Conservation (phyloP, 805 yeast genomes). For the Torulaspora franciscae region DNA sequence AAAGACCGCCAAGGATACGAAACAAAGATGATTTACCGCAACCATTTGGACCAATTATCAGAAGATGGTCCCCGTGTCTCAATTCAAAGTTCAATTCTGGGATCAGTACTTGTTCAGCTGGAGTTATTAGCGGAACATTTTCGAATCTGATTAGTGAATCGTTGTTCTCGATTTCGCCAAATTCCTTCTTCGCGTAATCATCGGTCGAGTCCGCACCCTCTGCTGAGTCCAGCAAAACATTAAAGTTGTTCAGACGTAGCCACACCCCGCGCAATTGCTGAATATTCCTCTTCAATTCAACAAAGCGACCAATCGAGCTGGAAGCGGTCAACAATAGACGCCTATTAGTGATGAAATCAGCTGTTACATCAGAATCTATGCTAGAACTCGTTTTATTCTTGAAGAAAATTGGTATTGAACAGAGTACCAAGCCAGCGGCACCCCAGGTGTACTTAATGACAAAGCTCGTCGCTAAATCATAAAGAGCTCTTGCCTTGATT, state of each 20-base stretch:
- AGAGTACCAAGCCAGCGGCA: conserved; percentile 82
- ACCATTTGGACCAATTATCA: conserved; percentile 94
- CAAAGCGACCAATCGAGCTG: conserved; percentile 80
- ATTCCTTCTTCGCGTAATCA: conserved; percentile 20
- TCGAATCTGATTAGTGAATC: conserved; percentile 63
- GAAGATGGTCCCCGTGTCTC: conserved; percentile 74
- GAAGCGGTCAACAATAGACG: conserved; percentile 78
- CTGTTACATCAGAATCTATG: conserved; percentile 46
- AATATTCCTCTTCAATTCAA: conserved; percentile 76
- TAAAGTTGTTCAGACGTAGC: conserved; percentile 63
- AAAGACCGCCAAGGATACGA: conserved; percentile 84
- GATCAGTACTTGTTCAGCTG: conserved; percentile 70
- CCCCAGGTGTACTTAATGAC: conserved; percentile 93
- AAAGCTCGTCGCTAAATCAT: conserved; percentile 81
- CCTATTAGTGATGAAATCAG: conserved; percentile 85
- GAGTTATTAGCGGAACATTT: conserved; percentile 77
- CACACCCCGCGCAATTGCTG: conserved; percentile 83
- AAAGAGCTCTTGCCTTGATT: conserved; percentile 67
- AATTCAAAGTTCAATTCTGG: conserved; percentile 63
- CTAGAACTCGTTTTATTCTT: conserved; percentile 33
- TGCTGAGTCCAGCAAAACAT: conserved; percentile 51
- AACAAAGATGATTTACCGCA: conserved; percentile 92
- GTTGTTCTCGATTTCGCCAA: conserved; percentile 40
- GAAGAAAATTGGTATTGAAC: conserved; percentile 84
- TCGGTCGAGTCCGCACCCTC: conserved; percentile 28